Percentiles rank a stretch among this genome's conserved stretches.
phyloP scores from a whole-genome alignment of 2,329 filamentous ascomycete genomes.

The Cladophialophora chaetospira region DNA sequence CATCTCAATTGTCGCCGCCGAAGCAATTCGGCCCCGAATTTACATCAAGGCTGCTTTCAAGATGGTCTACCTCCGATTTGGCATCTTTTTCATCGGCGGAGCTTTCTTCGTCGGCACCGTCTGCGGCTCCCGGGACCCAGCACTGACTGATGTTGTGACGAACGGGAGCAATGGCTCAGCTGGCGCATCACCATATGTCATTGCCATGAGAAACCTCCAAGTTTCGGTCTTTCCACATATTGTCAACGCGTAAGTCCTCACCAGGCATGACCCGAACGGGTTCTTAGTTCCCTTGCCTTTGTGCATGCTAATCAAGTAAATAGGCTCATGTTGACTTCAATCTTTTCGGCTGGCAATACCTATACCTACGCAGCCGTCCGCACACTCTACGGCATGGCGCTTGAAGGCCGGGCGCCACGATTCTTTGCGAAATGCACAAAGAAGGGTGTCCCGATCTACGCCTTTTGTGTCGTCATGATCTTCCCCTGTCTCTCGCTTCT shows the following conservation, averaged over 20 bases:
- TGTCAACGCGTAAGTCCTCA: constrained; percentile 6
- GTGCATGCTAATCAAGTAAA: background rate
- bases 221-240: background rate
- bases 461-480: constrained; percentile 56
- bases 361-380: constrained; percentile 58
- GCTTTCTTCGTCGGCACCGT: constrained; percentile 70
- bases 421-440: constrained; percentile 62
- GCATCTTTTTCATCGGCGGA: constrained; percentile 72
- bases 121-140: constrained; percentile 64
- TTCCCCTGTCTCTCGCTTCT: constrained; percentile 58
- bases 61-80: constrained; percentile 74
- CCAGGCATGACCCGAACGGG: constrained; percentile 54
- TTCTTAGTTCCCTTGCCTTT: constrained; percentile 55
- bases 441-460: constrained; percentile 63
- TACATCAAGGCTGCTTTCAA: constrained; percentile 62
- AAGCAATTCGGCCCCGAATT: constrained; percentile 67
- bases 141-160: constrained; percentile 58
- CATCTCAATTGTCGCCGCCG: constrained; percentile 62
- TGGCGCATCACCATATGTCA: constrained; percentile 61
- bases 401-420: constrained; percentile 56
- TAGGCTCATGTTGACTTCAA: constrained; percentile 52
- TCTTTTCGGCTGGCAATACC: constrained; percentile 59
- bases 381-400: constrained; percentile 55
- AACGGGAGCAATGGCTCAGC: constrained; percentile 44
- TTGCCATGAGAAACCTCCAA: constrained; percentile 60